Evolutionary conservation across 2,329 filamentous ascomycete species (phyloP).

Genomic region (Paecilomyces dactylethromorphus): DNA sequence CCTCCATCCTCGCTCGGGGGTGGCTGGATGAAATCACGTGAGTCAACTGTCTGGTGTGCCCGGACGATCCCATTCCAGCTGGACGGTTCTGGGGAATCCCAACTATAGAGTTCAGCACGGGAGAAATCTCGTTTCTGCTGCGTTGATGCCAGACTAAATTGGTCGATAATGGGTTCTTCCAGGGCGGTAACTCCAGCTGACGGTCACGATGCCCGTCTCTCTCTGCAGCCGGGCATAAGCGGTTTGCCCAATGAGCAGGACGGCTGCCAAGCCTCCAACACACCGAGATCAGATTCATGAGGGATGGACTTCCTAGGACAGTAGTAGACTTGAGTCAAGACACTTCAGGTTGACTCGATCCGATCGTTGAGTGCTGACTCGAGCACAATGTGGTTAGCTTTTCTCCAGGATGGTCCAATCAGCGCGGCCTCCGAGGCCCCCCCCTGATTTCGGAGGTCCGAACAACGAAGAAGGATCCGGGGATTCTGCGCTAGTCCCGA

Average conservation of each 20-base stretch:
- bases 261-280: neutral
- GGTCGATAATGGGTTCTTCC: neutral
- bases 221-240: neutral
- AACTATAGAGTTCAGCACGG: neutral
- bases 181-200: neutral
- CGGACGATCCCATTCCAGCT: neutral
- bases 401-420: neutral
- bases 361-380: neutral
- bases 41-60: neutral
- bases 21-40: neutral
- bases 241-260: neutral
- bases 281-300: neutral
- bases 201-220: neutral
- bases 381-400: neutral
- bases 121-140: too few relatives aligned
- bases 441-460: too few relatives aligned
- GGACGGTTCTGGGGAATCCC: neutral
- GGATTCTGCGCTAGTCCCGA: neutral
- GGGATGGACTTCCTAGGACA: too few relatives aligned
- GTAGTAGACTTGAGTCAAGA: neutral
- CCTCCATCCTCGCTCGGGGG: neutral
- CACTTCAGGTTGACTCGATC: neutral
- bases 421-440: too few relatives aligned
- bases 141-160: too few relatives aligned
- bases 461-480: neutral